phyloP scores from a whole-genome alignment of 2,329 filamentous ascomycete genomes.

The Ascochyta rabiei region DNA sequence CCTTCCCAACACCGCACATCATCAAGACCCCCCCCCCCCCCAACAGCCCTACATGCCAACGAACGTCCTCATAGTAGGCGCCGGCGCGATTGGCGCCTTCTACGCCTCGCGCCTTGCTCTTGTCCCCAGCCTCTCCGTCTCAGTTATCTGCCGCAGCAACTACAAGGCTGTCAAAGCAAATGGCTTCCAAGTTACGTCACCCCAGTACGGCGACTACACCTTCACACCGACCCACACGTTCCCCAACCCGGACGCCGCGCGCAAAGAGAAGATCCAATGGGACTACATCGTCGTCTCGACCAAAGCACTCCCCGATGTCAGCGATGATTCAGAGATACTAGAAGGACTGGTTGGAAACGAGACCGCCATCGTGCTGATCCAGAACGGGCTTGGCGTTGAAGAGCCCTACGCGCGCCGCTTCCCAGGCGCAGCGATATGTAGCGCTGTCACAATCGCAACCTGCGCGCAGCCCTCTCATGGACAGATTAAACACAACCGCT shows the following conservation, averaged over 20 bases:
- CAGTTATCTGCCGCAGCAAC: conserved; percentile 76
- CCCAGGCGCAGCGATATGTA: conserved; percentile 65
- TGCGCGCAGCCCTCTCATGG: conserved; percentile 70
- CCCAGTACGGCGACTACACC: conserved; percentile 69
- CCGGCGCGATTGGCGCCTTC: conserved; percentile 74
- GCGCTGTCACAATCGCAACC: conserved; percentile 71
- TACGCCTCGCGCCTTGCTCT: conserved; percentile 72
- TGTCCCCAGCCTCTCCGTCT: conserved; percentile 64
- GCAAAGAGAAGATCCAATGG: conserved; percentile 55
- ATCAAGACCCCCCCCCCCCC: neutral
- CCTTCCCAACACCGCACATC: neutral
- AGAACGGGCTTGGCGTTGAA: conserved; percentile 75
- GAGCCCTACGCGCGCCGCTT: conserved; percentile 69
- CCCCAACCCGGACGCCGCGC: conserved; percentile 64
- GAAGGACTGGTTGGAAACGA: conserved; percentile 61
- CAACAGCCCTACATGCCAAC: conserved; percentile 40
- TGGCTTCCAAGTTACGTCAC: conserved; percentile 70
- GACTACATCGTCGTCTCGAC: conserved; percentile 74
- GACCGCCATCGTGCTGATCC: conserved; percentile 69
- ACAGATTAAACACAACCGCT: conserved; percentile 71
- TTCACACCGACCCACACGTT: conserved; percentile 69
- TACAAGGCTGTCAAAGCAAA: conserved; percentile 66
- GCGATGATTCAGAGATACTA: conserved; percentile 66
- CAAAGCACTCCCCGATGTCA: conserved; percentile 71
- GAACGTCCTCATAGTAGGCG: conserved; percentile 70